Conservation (phyloP, 176 grass and related monocot genomes). For the Bolboschoenus planiculmis region DNA sequence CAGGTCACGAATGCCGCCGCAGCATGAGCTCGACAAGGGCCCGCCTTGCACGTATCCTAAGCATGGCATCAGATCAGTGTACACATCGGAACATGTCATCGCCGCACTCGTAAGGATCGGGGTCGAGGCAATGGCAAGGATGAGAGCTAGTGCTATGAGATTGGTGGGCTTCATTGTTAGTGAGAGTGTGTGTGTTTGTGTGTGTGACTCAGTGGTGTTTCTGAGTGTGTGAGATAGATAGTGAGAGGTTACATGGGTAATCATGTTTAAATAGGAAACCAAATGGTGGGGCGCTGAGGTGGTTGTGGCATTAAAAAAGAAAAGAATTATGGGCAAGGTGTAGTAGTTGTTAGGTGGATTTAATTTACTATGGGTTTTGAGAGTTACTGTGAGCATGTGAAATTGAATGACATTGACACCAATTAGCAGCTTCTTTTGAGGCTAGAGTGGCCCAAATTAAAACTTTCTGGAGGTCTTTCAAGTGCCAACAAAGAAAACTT, state of each 20-base stretch:
- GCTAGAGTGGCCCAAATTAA: not conserved
- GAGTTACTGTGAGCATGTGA: slow-evolving; percentile 21
- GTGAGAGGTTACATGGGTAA: not conserved
- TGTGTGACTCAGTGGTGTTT: slow-evolving; percentile 7
- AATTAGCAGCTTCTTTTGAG: not conserved
- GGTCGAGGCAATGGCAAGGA: not conserved
- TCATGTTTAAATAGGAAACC: slow-evolving; percentile 5
- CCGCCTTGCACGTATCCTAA: slow-evolving; percentile 50
- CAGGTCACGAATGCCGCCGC: slow-evolving; percentile 29
- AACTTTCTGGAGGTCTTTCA: not conserved
- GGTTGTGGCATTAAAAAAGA: slow-evolving; percentile 3
- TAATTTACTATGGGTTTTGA: not conserved
- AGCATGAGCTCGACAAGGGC: slow-evolving; percentile 30
- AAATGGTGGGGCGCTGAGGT: not conserved
- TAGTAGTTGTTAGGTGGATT: slow-evolving; percentile 1
- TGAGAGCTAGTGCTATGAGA: not conserved
- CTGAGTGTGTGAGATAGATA: not conserved
- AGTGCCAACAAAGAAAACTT: not conserved
- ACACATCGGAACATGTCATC: slow-evolving; percentile 43
- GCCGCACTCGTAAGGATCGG: not conserved
- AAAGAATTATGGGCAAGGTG: slow-evolving; percentile 3
- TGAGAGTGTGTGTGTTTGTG: not conserved
- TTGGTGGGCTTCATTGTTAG: not conserved
- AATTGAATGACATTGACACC: not conserved
- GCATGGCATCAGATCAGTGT: slow-evolving; percentile 47